Conservation (phyloP, 2,329 filamentous ascomycete species). For the Aspergillus sp. region DNA sequence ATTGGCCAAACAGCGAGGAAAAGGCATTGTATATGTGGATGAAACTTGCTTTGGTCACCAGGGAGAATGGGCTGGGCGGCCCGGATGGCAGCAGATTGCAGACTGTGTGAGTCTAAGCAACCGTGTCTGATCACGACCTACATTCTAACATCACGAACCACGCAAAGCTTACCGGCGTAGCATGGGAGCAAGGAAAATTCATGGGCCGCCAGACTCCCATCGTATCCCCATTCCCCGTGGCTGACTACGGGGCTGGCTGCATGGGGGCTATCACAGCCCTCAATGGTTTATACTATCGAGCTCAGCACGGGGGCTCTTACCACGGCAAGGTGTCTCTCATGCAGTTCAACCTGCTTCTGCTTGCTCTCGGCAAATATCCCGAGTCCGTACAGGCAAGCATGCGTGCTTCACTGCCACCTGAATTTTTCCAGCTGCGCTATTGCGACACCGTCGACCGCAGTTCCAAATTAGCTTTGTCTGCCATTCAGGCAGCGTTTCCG, state of each 20-base stretch:
- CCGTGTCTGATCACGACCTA: no score
- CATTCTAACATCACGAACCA: neutral
- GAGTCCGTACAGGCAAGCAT: neutral
- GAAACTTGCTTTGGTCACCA: conserved; percentile 63
- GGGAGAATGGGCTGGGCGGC: conserved; percentile 53
- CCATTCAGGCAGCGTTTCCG: neutral
- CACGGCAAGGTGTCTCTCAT: neutral
- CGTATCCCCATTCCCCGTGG: conserved; percentile 1
- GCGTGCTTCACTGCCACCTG: neutral
- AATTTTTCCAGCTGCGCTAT: neutral
- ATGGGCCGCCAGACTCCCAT: neutral
- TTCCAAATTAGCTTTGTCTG: neutral
- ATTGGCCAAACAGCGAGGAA: conserved; percentile 46
- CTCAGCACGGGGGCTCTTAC: neutral
- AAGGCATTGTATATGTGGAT: conserved; percentile 57
- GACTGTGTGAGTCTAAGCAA: conserved; percentile 52
- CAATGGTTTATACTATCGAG: conserved; percentile 1
- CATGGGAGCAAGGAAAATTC: conserved; percentile 1
- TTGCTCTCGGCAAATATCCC: neutral
- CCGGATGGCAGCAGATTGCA: conserved; percentile 64
- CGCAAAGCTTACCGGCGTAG: neutral
- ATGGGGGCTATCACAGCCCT: conserved; percentile 3
- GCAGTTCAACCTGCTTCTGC: neutral
- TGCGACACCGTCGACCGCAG: neutral
- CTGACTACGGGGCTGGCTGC: conserved; percentile 3